Evolutionary conservation across 1,139 yeast species (phyloP).

Genomic region (Nakaseomyces sp.): DNA sequence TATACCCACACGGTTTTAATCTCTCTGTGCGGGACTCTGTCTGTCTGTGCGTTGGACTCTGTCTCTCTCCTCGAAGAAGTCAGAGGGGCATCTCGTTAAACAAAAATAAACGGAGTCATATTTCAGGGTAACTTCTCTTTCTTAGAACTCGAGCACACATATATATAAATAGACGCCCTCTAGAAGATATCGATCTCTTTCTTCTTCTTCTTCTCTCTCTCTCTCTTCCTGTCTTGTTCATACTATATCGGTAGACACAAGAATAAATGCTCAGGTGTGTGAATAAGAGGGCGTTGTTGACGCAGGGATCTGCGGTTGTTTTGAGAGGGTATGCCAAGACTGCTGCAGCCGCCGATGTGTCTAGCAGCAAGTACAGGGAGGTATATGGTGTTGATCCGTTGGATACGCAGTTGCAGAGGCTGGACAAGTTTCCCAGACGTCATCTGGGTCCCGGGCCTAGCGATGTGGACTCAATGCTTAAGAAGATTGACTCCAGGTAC

Average conservation of each 20-base stretch:
- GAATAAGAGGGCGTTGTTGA: neutral
- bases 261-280: constrained; percentile 5
- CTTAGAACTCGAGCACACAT: too few relatives aligned
- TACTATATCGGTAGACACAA: too few relatives aligned
- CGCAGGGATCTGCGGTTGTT: too few relatives aligned
- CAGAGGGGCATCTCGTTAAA: too few relatives aligned
- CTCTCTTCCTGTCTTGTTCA: too few relatives aligned
- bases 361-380: constrained; percentile 16
- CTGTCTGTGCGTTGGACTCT: too few relatives aligned
- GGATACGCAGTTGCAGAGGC: constrained; percentile 19
- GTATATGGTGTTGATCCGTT: constrained; percentile 15
- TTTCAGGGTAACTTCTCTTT: too few relatives aligned
- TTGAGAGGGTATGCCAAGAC: constrained; percentile 3
- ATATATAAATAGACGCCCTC: too few relatives aligned
- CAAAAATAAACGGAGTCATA: neutral
- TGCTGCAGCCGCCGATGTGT: constrained; percentile 16
- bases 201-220: too few relatives aligned
- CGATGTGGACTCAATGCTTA: constrained; percentile 58
- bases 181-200: too few relatives aligned
- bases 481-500: constrained; percentile 47
- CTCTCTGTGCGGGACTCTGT: neutral
- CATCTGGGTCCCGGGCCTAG: constrained; percentile 77
- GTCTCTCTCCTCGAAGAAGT: too few relatives aligned
- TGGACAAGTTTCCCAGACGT: constrained; percentile 83
- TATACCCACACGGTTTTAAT: too few relatives aligned